Base-by-base conservation (phyloP, 2,329 filamentous ascomycete genomes). In the Fonsecaea nubica region DNA sequence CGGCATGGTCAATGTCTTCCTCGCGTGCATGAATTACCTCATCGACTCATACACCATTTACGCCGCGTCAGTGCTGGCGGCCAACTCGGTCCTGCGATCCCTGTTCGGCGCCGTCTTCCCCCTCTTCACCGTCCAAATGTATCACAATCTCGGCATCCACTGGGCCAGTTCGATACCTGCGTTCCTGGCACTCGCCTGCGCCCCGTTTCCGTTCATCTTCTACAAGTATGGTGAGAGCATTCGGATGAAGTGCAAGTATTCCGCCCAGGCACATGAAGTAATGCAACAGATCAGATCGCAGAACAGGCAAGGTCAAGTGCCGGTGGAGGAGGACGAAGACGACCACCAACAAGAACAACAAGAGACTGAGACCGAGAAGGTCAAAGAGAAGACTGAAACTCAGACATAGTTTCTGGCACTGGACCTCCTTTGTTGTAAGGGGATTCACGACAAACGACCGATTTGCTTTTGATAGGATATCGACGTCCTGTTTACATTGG, bases 51-150 rank as follows among this genome's bases (percentile, higher is more conserved):
- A 80, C 68, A 79, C 77, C 6, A 79, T 80, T 62, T 81, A 78
- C 62, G 80, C 80, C 6, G 80, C 80, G 2, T 77, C 75, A 1
- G 80, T 79, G 1, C 70, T 80, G 53, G 80, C 79, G 1, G 82
- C 80, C 10, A 83, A 80, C 70, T 78, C 80, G 0, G 76, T 85
- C 3, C 69, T 84, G 12, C 77, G 82, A 32, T 81, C 80, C 0
- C 64, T 82, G 21, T 81, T 82, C 40, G 82, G 81, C 54, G 80
- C 82, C 8, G 78, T 76, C 4, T 83, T 84, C 68, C 82, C 82
- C 2, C 74, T 84, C 9, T 83, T 83, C 75, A 82, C 81, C 7
- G 77, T 73, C 1, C 74, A 80, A 30, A 79, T 84, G 78, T 84
- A 82, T 61, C 25, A 75, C 3, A 73, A 76, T 21, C 73, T 84